Base-by-base conservation (phyloP, 495 filamentous ascomycete genomes). In the Umbilicaria muhlenbergii region DNA sequence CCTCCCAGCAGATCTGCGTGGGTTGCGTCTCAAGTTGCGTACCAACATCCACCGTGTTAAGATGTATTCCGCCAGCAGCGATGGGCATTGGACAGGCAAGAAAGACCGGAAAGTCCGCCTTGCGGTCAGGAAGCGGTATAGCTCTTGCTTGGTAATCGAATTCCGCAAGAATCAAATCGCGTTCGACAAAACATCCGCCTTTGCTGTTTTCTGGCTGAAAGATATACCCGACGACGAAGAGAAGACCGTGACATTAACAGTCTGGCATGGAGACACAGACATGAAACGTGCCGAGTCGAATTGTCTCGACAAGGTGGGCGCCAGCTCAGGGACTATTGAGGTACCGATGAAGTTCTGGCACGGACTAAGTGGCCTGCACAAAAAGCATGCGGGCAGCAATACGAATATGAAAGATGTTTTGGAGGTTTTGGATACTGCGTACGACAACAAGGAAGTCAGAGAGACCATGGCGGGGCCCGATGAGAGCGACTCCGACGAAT, bases 121-220 rank as follows among this genome's bases (percentile, higher is more conserved):
- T 6, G 69, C 74, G 0, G 70, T 80, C 0, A 64, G 67, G 11
- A 77, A 80, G 44, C 73, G 80, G 18, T 81, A 83, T 52, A 51
- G 63, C 17, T 68, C 69, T 3, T 63, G 70, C 19, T 51, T 81
- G 32, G 59, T 79, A n/a, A 51, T 83, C 17, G 71, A 81, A 48
- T 82, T 83, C 51, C 61, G 64, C 12, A 59, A 70, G 47, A 68
- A 65, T 13, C 61, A 58, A 11, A 33, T 75, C 0, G 57, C 68
- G 17, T 49, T 58, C 0, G 73, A 79, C 39, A 70, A 69, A 24
- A 75, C 70, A 0, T 58, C 70, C 0, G 80, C 73, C 0, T 74
- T 81, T 39, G 76, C 70, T 0, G 61, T 81, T 3, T 55, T 83
- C 7, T 84, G 81, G 80, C 65, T 83, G 12, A 69, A 72, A 36